Evolutionary conservation across 2,329 filamentous ascomycete genomes (phyloP).

Genomic region (Chalaropsis ovoidea): DNA sequence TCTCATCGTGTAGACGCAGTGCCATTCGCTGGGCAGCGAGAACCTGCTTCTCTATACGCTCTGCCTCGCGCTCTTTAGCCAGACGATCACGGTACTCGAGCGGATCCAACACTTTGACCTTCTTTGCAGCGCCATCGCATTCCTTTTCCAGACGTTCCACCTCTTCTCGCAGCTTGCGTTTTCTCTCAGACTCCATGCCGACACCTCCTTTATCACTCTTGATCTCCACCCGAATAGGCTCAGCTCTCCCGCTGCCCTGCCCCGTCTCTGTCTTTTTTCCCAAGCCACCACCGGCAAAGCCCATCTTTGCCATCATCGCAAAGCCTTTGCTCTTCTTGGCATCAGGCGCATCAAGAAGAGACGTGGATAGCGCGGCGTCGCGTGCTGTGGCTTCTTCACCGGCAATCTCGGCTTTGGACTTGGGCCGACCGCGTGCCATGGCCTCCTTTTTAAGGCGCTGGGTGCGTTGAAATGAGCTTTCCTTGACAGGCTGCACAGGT

Average conservation of each 20-base stretch:
- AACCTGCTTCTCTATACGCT: slow-evolving; percentile 57
- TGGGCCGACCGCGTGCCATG: slow-evolving; percentile 55
- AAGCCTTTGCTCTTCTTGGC: slow-evolving; percentile 70
- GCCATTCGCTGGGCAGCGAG: slow-evolving; percentile 72
- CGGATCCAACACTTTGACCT: slow-evolving; percentile 40
- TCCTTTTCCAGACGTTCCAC: slow-evolving; percentile 35
- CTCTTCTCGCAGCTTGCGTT: slow-evolving; percentile 56
- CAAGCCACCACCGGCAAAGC: slow-evolving; percentile 69
- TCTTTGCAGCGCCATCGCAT: slow-evolving; percentile 46
- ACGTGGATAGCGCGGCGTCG: slow-evolving; percentile 66
- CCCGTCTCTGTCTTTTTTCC: slow-evolving; percentile 45
- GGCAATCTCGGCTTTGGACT: slow-evolving; percentile 76
- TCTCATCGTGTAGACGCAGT: slow-evolving; percentile 60
- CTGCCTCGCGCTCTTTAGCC: slow-evolving; percentile 58
- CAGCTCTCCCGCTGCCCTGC: slow-evolving; percentile 33
- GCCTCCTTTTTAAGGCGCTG: slow-evolving; percentile 50
- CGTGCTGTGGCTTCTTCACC: slow-evolving; percentile 60
- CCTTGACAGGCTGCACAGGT: slow-evolving; percentile 48
- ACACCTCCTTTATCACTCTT: slow-evolving; percentile 77
- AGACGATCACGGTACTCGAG: slow-evolving; percentile 65
- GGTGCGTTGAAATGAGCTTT: slow-evolving; percentile 47
- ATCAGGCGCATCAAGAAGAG: slow-evolving; percentile 50
- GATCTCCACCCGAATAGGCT: slow-evolving; percentile 65
- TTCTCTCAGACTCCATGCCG: slow-evolving; percentile 72
- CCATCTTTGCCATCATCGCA: slow-evolving; percentile 94